Evolutionary conservation across 2,329 filamentous ascomycete species (phyloP).

Genomic region (Phialophora tarda): DNA sequence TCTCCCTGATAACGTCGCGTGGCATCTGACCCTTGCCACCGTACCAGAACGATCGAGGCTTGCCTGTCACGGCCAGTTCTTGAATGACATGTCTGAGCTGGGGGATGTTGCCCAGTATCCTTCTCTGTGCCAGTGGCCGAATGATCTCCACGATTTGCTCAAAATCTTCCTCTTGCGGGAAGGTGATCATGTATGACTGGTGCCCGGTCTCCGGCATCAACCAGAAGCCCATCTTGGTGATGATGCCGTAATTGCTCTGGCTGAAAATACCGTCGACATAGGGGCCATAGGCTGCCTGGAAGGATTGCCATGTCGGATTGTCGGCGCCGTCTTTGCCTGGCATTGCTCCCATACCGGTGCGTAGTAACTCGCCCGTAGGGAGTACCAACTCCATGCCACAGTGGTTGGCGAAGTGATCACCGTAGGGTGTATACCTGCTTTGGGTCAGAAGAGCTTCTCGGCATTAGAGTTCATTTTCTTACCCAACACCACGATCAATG

Average conservation of each 20-base stretch:
- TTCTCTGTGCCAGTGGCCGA: slow-evolving; percentile 42
- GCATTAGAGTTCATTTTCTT: background rate
- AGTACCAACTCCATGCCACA: slow-evolving; percentile 54
- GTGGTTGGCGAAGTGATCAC: slow-evolving; percentile 55
- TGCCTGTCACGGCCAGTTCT: slow-evolving; percentile 43
- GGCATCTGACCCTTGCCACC: slow-evolving; percentile 39
- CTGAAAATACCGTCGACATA: slow-evolving; percentile 47
- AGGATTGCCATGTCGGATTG: slow-evolving; percentile 45
- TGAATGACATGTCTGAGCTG: slow-evolving; percentile 44
- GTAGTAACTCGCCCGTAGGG: slow-evolving; percentile 47
- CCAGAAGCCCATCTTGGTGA: slow-evolving; percentile 40
- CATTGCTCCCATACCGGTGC: slow-evolving; percentile 51
- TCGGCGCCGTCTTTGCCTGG: slow-evolving; percentile 40
- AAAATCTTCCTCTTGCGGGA: slow-evolving; percentile 48
- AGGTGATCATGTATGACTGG: slow-evolving; percentile 51
- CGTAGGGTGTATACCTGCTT: slow-evolving; percentile 42
- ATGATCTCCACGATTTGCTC: slow-evolving; percentile 48
- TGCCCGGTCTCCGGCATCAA: slow-evolving; percentile 44
- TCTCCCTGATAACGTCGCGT: slow-evolving; percentile 42
- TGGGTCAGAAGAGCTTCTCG: background rate
- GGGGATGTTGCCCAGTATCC: slow-evolving; percentile 43
- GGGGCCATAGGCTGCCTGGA: slow-evolving; percentile 45
- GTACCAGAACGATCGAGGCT: slow-evolving; percentile 42
- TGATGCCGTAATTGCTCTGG: slow-evolving; percentile 44
- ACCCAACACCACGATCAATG: slow-evolving; percentile 53